A percentile compares a stretch with the other conserved stretches of the same genome.
phyloP scores from a whole-genome alignment of 805 yeast species.

The Nakazawaea molendinolei region DNA sequence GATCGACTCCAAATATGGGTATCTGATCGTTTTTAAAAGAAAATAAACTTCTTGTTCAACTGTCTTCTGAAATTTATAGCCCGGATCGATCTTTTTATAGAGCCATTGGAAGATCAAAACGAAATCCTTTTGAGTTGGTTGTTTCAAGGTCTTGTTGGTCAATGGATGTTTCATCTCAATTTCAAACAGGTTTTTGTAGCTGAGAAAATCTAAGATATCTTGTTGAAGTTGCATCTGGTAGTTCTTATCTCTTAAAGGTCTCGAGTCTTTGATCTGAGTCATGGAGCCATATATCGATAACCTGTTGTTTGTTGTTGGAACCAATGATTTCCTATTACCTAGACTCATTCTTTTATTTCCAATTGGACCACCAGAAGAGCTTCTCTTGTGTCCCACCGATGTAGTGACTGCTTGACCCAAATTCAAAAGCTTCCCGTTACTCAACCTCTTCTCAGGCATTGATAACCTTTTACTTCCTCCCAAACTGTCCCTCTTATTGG shows the following conservation, averaged over 20 bases:
- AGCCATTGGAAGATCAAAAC: slow-evolving; percentile 73
- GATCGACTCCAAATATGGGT: slow-evolving; percentile 76
- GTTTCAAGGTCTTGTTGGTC: slow-evolving; percentile 53
- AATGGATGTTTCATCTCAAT: slow-evolving; percentile 67
- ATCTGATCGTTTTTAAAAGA: slow-evolving; percentile 55
- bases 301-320: slow-evolving; percentile 5
- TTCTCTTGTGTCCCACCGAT: slow-evolving; percentile 1
- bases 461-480: slow-evolving; percentile 9
- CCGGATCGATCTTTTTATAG: slow-evolving; percentile 73
- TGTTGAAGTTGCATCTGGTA: slow-evolving; percentile 62
- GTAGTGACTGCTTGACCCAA: slow-evolving; percentile 9
- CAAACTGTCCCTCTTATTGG: background rate
- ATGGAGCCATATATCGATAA: slow-evolving; percentile 7
- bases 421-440: slow-evolving; percentile 8
- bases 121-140: slow-evolving; percentile 87
- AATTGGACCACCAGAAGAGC: background rate
- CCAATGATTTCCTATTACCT: slow-evolving; percentile 3
- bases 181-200: slow-evolving; percentile 55
- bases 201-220: slow-evolving; percentile 60
- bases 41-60: slow-evolving; percentile 72
- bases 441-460: slow-evolving; percentile 7
- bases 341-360: slow-evolving; percentile 6
- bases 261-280: slow-evolving; percentile 40
- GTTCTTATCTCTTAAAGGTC: slow-evolving; percentile 71
- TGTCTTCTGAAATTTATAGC: slow-evolving; percentile 58